Base-by-base conservation (phyloP, 768 basidiomycete species). In the Termitomyces sp. region DNA sequence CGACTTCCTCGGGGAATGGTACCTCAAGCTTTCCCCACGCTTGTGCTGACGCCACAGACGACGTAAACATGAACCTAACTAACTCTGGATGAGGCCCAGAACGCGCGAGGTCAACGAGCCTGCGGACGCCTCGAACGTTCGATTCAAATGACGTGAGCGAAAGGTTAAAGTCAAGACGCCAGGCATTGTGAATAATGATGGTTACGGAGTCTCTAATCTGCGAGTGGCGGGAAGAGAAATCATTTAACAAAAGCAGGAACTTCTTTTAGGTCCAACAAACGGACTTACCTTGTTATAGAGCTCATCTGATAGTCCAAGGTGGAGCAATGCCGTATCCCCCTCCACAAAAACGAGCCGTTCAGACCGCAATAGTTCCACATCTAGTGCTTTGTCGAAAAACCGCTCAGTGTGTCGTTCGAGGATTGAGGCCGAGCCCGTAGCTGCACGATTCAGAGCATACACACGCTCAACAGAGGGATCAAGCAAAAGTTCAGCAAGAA, bases 111-210 rank as follows among this genome's bases (percentile, higher is more conserved):
- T 79, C 74, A 41, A 83, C 66, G 20, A 84, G 69, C 60, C 77
- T 76, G 29, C 78, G 71, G 3, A 75, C 78, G 26, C 78, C 78
- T 20, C 65, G 68, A 34, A 85, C 68, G 60, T 81, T 76, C 4
- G 74, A 60, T 58, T 83, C 81, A 53, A 83, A 84, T 3, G 80
- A 81, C 0, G 72, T 67, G 31, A 83, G 65, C 12, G 74, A 71
- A 2, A 82, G 71, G 56, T 80, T 80, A 67, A 84, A 74, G 56
- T 73, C 67, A 24, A 75, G 66, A n/a, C 66, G 68, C 78, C 78
- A 79, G 3, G 78, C 76, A 4, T 68, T 75, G 53, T 78, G 77
- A 22, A 78, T 72, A 48, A 78, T 66, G 26, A 72, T 34, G 2
- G 71, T 72, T 29, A 76, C 64, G 0, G 72, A 69, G 2, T 58